Base-by-base conservation (phyloP, 208 protist genomes). In the Wallacemonas sp. region DNA sequence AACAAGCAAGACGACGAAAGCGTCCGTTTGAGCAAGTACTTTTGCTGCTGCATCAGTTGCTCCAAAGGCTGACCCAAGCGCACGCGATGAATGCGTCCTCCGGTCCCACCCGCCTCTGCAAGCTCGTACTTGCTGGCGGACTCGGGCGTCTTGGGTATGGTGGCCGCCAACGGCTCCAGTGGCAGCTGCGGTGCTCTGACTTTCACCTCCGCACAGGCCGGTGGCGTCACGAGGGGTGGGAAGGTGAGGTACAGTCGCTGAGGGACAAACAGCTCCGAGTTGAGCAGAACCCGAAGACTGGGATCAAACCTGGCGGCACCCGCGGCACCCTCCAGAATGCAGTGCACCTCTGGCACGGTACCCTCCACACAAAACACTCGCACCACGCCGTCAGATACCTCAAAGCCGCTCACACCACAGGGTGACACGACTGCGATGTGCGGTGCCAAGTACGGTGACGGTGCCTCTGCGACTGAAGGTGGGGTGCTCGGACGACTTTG, bases 21-120 rank as follows among this genome's bases (percentile, higher is more conserved):
- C 24, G 60, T 80, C 42, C 82, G 84, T 49, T 74, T 81, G 14
- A 96, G 19, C 44, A 93, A 69, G 69, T 91, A 86, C 6, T 54
- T 68, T 62, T 93, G 84, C 33, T 75, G 76, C 42, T 70, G 54
- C 8, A 79, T 56, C 22, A 96, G 71, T 14, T 59, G 24, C 17
- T 34, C 34, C 24, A 96, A 60, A 0, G 84, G 53, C 60, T 84
- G 80, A 44, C 76, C 62, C 11, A 94, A 75, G 26, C 88, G 86
- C 51, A 96, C 85, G 45, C 91, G 87, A 53, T 94, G 91, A 39
- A 94, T 82, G 15, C 91, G 78, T 15, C 91, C 91, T n/a, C 87
- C 87, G 15, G 81, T 91, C 14, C 86, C 91, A 34, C 84, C 82
- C 11, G 78, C 88, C 62, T 94, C 85, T 54, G 78, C 84, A 44